Evolutionary conservation across 1,284 basidiomycete species (phyloP).

Genomic region (Melampsora larici-populina): DNA sequence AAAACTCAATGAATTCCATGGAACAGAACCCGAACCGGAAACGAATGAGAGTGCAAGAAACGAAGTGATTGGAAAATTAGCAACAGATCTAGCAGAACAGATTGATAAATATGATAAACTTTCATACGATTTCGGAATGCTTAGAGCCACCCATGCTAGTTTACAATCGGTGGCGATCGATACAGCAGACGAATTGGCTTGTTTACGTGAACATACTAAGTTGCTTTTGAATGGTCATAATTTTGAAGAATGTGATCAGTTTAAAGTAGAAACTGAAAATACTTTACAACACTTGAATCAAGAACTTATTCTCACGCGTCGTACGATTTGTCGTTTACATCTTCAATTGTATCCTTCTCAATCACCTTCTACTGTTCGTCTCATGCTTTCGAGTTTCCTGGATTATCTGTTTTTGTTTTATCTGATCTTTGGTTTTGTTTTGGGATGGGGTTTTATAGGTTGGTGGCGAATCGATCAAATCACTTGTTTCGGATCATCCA

Average conservation of each 20-base stretch:
- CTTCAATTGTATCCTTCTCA: background rate
- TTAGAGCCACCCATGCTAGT: slow-evolving; percentile 14
- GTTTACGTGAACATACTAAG: slow-evolving; percentile 5
- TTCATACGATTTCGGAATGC: slow-evolving; percentile 8
- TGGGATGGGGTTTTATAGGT: too few species aligned
- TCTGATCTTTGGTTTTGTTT: too few species aligned
- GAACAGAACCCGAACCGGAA: too few species aligned
- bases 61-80: slow-evolving; percentile 24
- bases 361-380: too few species aligned
- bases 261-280: background rate
- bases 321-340: background rate
- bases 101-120: slow-evolving; percentile 16
- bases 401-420: too few species aligned
- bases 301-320: background rate
- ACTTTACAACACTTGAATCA: background rate
- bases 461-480: too few species aligned
- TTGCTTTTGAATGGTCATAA: background rate
- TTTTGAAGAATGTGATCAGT: background rate
- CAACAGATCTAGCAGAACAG: slow-evolving; percentile 18
- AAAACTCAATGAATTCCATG: too few species aligned
- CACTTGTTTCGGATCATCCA: too few species aligned
- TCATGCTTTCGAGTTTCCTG: too few species aligned
- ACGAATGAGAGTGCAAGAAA: too few species aligned
- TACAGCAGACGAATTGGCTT: slow-evolving; percentile 18
- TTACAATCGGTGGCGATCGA: slow-evolving; percentile 9